A percentile compares a stretch with the other conserved stretches of the same genome.
phyloP scores from a whole-genome alignment of 768 basidiomycete species.

The Coprinopsis sp. region DNA sequence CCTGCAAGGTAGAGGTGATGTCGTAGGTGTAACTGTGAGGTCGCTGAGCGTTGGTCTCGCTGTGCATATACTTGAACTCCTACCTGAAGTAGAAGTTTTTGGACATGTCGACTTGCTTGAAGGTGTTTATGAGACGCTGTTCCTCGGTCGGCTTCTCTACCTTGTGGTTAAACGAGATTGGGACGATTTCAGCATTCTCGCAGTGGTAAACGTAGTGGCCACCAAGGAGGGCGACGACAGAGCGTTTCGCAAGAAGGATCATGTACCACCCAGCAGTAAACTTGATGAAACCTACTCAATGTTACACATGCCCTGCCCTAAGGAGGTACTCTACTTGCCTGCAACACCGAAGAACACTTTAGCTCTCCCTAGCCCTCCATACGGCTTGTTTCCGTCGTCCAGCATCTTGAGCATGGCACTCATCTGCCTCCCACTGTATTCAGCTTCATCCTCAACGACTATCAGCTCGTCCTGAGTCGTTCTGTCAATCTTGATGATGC shows the following conservation, averaged over 20 bases:
- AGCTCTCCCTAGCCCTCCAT: constrained; percentile 80
- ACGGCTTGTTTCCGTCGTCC: constrained; percentile 87
- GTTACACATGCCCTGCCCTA: neutral
- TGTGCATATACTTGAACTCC: constrained; percentile 1
- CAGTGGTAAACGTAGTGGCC: constrained; percentile 97
- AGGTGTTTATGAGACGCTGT: constrained; percentile 80
- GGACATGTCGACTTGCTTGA: constrained; percentile 96
- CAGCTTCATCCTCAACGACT: constrained; percentile 82
- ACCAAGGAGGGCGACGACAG: constrained; percentile 88
- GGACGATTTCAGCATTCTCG: constrained; percentile 82
- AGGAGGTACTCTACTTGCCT: constrained; percentile 41
- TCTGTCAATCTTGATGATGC: constrained; percentile 91
- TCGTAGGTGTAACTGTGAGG: constrained; percentile 88
- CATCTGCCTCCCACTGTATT: constrained; percentile 89
- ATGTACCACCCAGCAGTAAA: constrained; percentile 98
- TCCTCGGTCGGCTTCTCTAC: constrained; percentile 87
- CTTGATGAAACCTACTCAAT: constrained; percentile 72
- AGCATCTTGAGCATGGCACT: constrained; percentile 90
- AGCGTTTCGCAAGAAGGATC: constrained; percentile 84
- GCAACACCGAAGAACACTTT: constrained; percentile 80
- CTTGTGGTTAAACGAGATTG: constrained; percentile 74
- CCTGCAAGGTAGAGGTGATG: constrained; percentile 91
- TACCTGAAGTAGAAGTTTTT: constrained; percentile 99
- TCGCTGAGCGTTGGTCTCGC: constrained; percentile 5
- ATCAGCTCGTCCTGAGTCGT: constrained; percentile 69